phyloP scores from a whole-genome alignment of 176 grass and related monocot species.

The Musa troglodytarum region DNA sequence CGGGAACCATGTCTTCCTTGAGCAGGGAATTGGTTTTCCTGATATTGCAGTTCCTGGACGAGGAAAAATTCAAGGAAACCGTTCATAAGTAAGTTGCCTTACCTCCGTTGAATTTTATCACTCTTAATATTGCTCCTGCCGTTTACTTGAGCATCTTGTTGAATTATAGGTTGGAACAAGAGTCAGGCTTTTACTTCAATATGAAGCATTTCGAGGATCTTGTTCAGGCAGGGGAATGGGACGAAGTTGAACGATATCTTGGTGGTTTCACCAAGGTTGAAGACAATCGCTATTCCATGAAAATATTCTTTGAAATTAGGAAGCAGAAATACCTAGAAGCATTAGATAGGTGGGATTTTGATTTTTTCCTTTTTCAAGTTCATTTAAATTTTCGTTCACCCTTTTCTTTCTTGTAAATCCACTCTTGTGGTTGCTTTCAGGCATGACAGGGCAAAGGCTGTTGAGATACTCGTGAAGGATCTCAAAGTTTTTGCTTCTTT shows the following conservation, averaged over 20 bases:
- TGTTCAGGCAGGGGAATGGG: conserved; percentile 96
- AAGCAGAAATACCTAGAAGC: conserved; percentile 99
- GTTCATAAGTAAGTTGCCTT: conserved; percentile 21
- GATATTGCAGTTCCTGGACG: conserved; percentile 27
- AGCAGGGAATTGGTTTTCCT: conserved; percentile 33
- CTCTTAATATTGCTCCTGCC: neutral
- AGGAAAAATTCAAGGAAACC: conserved; percentile 28
- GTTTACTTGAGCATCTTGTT: neutral
- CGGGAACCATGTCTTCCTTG: conserved; percentile 28
- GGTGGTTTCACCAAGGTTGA: conserved; percentile 99
- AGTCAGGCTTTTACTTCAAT: conserved; percentile 99
- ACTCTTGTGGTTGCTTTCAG: conserved; percentile 24
- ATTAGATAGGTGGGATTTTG: conserved; percentile 61
- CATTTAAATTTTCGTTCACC: neutral
- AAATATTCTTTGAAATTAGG: conserved; percentile 99
- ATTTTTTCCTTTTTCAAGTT: neutral
- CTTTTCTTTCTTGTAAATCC: conserved; percentile 5
- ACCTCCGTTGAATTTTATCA: neutral
- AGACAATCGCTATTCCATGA: conserved; percentile 99
- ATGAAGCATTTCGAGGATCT: conserved; percentile 99
- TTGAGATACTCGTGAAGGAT: conserved; percentile 98
- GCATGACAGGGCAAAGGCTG: conserved; percentile 91
- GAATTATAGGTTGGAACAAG: conserved; percentile 76
- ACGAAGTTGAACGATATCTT: conserved; percentile 97
- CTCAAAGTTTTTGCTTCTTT: conserved; percentile 98